A percentile compares a stretch with the other conserved stretches of the same genome.
phyloP scores from a whole-genome alignment of 2,329 filamentous ascomycete species.

The Grosmannia huntii region DNA sequence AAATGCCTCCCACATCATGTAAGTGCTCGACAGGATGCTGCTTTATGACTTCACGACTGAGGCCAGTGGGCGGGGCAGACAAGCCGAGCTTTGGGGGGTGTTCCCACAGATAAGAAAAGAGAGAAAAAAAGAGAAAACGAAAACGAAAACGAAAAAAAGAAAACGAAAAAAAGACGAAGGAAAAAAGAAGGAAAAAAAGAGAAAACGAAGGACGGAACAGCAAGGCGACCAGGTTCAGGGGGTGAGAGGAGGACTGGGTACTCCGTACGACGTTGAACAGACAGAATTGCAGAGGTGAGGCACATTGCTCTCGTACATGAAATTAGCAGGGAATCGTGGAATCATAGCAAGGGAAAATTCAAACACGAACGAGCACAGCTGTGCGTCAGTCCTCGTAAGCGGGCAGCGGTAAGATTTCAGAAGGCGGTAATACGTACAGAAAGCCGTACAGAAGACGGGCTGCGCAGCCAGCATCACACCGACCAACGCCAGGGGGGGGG shows the following conservation, averaged over 20 bases:
- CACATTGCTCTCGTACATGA: neutral
- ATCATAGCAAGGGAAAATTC: neutral
- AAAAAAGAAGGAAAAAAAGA: neutral
- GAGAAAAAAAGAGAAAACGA: neutral
- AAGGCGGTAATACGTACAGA: too few relatives aligned
- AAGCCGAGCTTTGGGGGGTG: too few relatives aligned
- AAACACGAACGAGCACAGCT: neutral
- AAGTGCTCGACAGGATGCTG: neutral
- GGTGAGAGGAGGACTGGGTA: neutral
- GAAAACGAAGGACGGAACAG: neutral
- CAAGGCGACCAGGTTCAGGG: neutral
- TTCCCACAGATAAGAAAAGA: neutral
- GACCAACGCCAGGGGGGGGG: too few relatives aligned
- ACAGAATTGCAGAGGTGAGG: neutral
- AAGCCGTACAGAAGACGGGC: too few relatives aligned
- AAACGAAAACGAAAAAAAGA: neutral
- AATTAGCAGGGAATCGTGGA: neutral
- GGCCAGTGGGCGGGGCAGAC: too few relatives aligned
- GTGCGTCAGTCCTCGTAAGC: too few relatives aligned
- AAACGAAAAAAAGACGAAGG: neutral
- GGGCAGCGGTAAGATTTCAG: too few relatives aligned
- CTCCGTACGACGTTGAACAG: conserved; percentile 1
- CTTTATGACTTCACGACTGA: neutral
- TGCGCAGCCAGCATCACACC: too few relatives aligned
- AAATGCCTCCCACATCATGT: neutral